Evolutionary conservation across 345 rosid genomes (phyloP).

Genomic region (Sapria himalayana): DNA sequence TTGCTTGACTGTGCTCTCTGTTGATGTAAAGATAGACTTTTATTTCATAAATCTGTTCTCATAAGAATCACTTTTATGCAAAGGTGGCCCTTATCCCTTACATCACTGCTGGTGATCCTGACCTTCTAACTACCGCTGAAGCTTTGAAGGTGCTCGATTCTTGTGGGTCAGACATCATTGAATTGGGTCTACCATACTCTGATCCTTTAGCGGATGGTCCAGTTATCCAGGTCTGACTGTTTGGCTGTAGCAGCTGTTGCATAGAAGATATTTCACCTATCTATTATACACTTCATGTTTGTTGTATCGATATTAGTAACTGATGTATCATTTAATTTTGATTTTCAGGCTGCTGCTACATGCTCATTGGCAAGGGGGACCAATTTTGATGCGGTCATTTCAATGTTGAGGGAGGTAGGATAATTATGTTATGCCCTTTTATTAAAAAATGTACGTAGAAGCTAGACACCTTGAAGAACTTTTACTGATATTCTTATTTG

Average conservation of each 20-base stretch:
- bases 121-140: slow-evolving; percentile 72
- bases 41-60: no score
- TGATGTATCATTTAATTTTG: slow-evolving; percentile 3
- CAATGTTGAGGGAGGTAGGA: slow-evolving; percentile 66
- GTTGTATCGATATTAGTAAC: slow-evolving; percentile 1
- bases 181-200: slow-evolving; percentile 72
- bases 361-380: slow-evolving; percentile 64
- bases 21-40: no score
- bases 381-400: slow-evolving; percentile 36
- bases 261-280: no score
- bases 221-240: slow-evolving; percentile 56
- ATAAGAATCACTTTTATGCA: slow-evolving; percentile 8
- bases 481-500: no score
- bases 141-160: slow-evolving; percentile 64
- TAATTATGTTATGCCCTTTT: no score
- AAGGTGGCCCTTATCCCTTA: slow-evolving; percentile 76
- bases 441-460: no score
- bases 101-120: slow-evolving; percentile 97
- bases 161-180: slow-evolving; percentile 70
- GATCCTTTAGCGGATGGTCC: slow-evolving; percentile 93
- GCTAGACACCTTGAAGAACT: no score
- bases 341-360: slow-evolving; percentile 82
- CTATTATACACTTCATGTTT: no score
- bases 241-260: not conserved
- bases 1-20: no score